phyloP scores from a whole-genome alignment of 257 asterid species.

The Penstemon davidsonii region DNA sequence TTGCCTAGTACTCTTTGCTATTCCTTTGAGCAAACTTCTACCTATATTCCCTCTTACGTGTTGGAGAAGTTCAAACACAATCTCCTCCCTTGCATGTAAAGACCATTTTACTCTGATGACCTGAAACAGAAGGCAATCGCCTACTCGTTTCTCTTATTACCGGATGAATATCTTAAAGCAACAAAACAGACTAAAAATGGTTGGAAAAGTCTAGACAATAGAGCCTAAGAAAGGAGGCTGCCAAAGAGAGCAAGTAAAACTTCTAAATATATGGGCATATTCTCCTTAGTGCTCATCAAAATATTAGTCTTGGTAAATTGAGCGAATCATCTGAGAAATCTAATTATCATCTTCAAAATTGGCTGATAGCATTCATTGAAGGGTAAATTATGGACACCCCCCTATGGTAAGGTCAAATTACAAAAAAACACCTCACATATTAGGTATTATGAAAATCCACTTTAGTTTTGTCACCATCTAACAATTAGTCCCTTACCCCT shows the following conservation, averaged over 20 bases:
- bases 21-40: slow-evolving; percentile 33
- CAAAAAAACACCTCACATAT: no score
- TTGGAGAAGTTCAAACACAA: slow-evolving; percentile 48
- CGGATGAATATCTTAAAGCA: background rate
- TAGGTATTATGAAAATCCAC: no score
- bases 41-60: slow-evolving; percentile 38
- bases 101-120: slow-evolving; percentile 54
- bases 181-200: background rate
- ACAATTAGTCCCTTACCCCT: no score
- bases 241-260: background rate
- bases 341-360: no score
- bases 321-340: no score
- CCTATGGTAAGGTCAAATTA: no score
- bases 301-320: no score
- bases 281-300: no score
- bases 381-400: background rate
- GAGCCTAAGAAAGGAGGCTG: background rate
- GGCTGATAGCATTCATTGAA: background rate
- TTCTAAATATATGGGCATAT: background rate
- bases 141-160: no score
- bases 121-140: slow-evolving; percentile 16
- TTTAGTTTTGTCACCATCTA: no score
- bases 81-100: slow-evolving; percentile 53
- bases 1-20: slow-evolving; percentile 43
- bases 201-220: background rate